Evolutionary conservation across 208 protist species (phyloP).

Genomic region (Kentomonas sorsogonicus): DNA sequence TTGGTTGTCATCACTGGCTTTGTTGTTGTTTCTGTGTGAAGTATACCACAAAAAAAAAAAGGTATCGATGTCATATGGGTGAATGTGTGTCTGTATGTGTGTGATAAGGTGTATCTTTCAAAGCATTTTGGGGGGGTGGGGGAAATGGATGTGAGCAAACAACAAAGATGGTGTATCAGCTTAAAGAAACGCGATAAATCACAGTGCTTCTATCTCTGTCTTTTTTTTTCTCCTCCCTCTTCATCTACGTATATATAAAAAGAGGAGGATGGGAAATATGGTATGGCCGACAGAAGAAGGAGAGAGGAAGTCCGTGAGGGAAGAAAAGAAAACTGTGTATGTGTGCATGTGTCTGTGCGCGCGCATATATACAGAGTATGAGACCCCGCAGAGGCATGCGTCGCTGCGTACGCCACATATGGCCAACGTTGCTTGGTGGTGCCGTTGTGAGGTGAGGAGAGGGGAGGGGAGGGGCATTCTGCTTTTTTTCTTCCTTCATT

Average conservation of each 20-base stretch:
- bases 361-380: not conserved
- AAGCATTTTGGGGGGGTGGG: too few relatives aligned
- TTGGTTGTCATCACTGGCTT: too few relatives aligned
- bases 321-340: not conserved
- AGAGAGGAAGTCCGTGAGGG: conserved; percentile 8
- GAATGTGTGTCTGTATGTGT: too few relatives aligned
- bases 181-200: not conserved
- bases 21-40: too few relatives aligned
- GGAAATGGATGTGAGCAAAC: conserved; percentile 1
- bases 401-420: too few relatives aligned
- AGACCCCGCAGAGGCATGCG: too few relatives aligned
- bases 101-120: too few relatives aligned
- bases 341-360: not conserved
- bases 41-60: too few relatives aligned
- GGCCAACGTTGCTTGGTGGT: too few relatives aligned
- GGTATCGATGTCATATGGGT: too few relatives aligned
- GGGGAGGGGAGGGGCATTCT: too few relatives aligned
- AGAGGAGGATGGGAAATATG: not conserved
- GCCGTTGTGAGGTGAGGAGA: too few relatives aligned
- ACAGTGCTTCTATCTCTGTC: not conserved
- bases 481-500: not conserved
- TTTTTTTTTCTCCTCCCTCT: conserved; percentile 3
- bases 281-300: conserved; percentile 14
- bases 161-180: not conserved
- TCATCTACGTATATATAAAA: not conserved